Conservation (phyloP, 2,329 filamentous ascomycete species). For the Aspergillus persii region DNA sequence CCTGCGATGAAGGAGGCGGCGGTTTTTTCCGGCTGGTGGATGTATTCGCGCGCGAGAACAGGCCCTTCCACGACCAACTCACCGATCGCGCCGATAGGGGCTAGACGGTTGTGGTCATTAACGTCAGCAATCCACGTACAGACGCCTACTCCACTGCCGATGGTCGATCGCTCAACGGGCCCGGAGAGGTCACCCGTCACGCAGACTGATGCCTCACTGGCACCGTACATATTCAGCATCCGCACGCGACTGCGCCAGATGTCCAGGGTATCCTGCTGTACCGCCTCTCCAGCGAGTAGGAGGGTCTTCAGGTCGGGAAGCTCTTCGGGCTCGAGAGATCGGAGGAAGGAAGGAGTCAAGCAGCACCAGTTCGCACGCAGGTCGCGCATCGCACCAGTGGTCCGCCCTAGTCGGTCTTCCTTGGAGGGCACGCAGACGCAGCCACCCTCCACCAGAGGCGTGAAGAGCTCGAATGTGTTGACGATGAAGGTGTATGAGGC, state of each 20-base stretch:
- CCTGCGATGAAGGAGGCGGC: constrained; percentile 21
- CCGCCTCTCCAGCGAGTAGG: constrained; percentile 28
- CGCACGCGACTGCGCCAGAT: constrained; percentile 25
- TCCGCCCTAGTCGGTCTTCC: constrained; percentile 42
- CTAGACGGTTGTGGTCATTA: constrained; percentile 25
- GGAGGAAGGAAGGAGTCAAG: constrained; percentile 8
- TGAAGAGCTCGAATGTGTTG: constrained; percentile 25
- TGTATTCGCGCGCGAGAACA: constrained; percentile 40
- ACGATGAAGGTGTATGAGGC: constrained; percentile 37
- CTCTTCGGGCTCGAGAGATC: constrained; percentile 33
- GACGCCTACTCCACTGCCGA: constrained; percentile 21
- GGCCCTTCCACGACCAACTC: constrained; percentile 43
- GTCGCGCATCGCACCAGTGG: constrained; percentile 42
- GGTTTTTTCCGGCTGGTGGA: constrained; percentile 25
- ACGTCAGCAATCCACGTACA: constrained; percentile 29
- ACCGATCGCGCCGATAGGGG: constrained; percentile 34
- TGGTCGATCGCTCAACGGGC: constrained; percentile 8
- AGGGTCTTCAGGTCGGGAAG: constrained; percentile 39
- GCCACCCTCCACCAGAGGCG: constrained; percentile 15
- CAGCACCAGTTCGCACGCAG: constrained; percentile 24
- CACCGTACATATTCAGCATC: constrained; percentile 38
- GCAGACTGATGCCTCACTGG: constrained; percentile 30
- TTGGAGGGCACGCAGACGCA: constrained; percentile 48
- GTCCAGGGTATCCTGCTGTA: constrained; percentile 19
- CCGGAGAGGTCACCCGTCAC: constrained; percentile 12